A percentile compares a stretch with the other conserved stretches of the same genome.
phyloP scores from a whole-genome alignment of 768 basidiomycete genomes.

The Boletus fagicola region DNA sequence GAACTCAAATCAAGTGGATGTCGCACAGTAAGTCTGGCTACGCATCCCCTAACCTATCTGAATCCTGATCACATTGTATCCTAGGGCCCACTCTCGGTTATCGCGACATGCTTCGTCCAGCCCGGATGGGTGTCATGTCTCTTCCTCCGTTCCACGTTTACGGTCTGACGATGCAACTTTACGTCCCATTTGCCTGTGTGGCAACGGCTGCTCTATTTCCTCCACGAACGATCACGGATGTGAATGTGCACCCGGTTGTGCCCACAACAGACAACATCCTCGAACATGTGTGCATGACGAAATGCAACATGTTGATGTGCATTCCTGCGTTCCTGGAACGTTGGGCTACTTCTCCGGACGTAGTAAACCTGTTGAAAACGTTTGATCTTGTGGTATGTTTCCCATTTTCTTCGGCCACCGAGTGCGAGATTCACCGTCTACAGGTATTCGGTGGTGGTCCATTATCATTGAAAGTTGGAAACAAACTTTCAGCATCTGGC shows the following conservation, averaged over 20 bases:
- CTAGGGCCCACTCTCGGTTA: constrained; percentile 2
- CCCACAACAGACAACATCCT: constrained; percentile 21
- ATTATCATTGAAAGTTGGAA: constrained; percentile 10
- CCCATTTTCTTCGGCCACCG: too few species aligned
- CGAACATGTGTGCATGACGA: constrained; percentile 6
- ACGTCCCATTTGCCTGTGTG: constrained; percentile 31
- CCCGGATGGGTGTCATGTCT: constrained; percentile 27
- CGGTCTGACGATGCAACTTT: constrained; percentile 34
- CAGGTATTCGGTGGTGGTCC: constrained; percentile 16
- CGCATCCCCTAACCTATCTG: too few species aligned
- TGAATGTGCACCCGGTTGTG: constrained; percentile 9
- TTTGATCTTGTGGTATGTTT: constrained; percentile 1
- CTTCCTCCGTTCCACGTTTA: constrained; percentile 42
- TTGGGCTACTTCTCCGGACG: constrained; percentile 8
- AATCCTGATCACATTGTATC: neutral
- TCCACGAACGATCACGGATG: constrained; percentile 15
- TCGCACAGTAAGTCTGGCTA: constrained; percentile 27
- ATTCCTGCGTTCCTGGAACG: constrained; percentile 23
- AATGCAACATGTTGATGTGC: constrained; percentile 9
- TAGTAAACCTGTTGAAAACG: neutral
- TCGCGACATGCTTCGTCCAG: neutral
- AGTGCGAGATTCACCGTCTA: neutral
- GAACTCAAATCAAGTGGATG: constrained; percentile 34
- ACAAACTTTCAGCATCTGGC: constrained; percentile 13
- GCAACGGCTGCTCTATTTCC: constrained; percentile 33